These are phyloP conservation scores for Lichtheimia corymbifera DNA, from an alignment of 371 early-diverging fungal species.

Conservation along the genomic window DNA sequence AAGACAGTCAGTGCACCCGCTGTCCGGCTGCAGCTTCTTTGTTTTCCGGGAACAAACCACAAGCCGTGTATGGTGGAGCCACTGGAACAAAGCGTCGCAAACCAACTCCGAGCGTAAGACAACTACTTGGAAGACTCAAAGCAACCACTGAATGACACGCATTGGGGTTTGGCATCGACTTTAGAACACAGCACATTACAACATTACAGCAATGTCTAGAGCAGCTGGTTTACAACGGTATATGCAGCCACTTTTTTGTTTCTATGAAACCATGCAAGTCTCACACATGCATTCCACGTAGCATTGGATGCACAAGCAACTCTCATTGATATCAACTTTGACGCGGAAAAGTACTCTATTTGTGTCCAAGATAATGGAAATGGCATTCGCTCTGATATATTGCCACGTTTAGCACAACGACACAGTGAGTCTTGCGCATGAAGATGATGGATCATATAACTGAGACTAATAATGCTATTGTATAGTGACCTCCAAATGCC, in stretches of 20 bases:
- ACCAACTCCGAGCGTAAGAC: conserved; percentile 4
- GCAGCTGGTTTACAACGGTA: conserved; percentile 68
- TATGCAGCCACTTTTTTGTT: not conserved
- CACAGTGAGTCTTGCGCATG: conserved; percentile 44
- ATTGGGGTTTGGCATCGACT: not conserved
- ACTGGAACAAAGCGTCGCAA: not conserved
- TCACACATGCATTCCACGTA: conserved; percentile 11
- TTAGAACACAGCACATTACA: conserved; percentile 49
- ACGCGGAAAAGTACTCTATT: conserved; percentile 47
- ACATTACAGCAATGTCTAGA: conserved; percentile 55
- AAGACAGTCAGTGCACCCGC: too few relatives aligned
- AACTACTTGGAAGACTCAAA: not conserved
- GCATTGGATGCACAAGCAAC: conserved; percentile 66
- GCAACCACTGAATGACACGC: too few relatives aligned
- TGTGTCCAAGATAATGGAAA: conserved; percentile 67
- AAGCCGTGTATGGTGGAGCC: not conserved
- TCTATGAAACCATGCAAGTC: not conserved
- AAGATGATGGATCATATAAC: not conserved
- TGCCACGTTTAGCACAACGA: conserved; percentile 52
- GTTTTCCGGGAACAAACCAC: too few relatives aligned
- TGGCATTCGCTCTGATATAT: conserved; percentile 53
- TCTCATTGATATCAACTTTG: conserved; percentile 46
- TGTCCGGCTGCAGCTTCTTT: too few relatives aligned
- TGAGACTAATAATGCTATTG: not conserved
- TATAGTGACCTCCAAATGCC: conserved; percentile 60